Percentiles rank a stretch among this genome's conserved stretches.
These are phyloP conservation scores for Coleophoma cylindrospora DNA, from an alignment of 2,329 filamentous ascomycete species.

Conservation along the genomic window DNA sequence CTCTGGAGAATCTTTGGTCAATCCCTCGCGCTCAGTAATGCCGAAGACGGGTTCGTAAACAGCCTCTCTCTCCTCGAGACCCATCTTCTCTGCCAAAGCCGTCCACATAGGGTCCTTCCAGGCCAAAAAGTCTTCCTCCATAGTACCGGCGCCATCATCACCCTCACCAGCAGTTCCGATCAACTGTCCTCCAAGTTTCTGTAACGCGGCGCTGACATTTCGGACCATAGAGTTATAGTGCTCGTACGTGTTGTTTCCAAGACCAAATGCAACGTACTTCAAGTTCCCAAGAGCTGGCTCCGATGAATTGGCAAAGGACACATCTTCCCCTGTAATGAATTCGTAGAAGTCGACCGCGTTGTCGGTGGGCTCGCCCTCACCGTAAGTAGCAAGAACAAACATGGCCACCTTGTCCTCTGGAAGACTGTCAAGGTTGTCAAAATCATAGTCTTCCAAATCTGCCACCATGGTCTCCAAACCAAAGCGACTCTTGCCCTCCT, in stretches of 20 bases:
- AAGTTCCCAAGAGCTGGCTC: conserved; percentile 76
- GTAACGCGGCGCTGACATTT: conserved; percentile 75
- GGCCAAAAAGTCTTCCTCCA: conserved; percentile 98
- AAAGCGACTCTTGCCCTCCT: conserved; percentile 95
- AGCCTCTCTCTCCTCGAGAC: conserved; percentile 88
- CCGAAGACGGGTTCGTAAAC: conserved; percentile 92
- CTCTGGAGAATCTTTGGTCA: conserved; percentile 68
- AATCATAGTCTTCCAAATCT: conserved; percentile 97
- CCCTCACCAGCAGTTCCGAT: conserved; percentile 90
- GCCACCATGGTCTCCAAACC: conserved; percentile 98
- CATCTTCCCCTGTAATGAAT: conserved; percentile 80
- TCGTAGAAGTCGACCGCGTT: conserved; percentile 99
- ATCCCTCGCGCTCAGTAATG: conserved; percentile 69
- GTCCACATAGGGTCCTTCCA: conserved; percentile 99
- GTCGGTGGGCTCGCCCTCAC: conserved; percentile 96
- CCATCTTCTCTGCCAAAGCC: conserved; percentile 76
- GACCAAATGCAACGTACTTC: conserved; percentile 90
- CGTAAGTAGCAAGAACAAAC: conserved; percentile 95
- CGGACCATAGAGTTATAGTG: conserved; percentile 99
- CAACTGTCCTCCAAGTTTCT: conserved; percentile 75
- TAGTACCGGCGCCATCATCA: conserved; percentile 95
- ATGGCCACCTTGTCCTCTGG: conserved; percentile 88
- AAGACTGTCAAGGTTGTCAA: conserved; percentile 84
- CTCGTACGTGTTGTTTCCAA: conserved; percentile 99
- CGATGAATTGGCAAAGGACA: conserved; percentile 69